Evolutionary conservation across 2,329 filamentous ascomycete species (phyloP).

Genomic region (Claviceps quebecensis): DNA sequence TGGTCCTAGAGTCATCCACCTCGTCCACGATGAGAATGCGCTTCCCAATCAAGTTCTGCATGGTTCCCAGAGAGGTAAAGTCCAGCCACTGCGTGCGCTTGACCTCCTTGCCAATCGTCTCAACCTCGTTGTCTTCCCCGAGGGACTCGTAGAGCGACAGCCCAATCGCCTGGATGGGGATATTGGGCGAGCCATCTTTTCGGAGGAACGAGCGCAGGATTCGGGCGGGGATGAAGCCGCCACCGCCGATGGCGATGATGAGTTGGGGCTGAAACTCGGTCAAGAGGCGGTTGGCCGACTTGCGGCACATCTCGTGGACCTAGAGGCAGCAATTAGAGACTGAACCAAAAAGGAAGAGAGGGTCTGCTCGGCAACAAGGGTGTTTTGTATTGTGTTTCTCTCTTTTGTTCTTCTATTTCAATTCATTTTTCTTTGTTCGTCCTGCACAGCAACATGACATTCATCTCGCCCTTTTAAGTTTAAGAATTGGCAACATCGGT

Average conservation of each 20-base stretch:
- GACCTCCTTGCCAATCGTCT: constrained; percentile 81
- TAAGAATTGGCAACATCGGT: too few relatives aligned
- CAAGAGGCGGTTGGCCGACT: constrained; percentile 68
- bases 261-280: constrained; percentile 80
- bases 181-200: constrained; percentile 73
- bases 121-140: constrained; percentile 37
- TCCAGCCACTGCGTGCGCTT: constrained; percentile 98
- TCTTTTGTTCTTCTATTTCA: too few relatives aligned
- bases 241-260: constrained; percentile 96
- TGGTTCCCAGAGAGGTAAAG: constrained; percentile 64
- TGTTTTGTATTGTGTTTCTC: not conserved
- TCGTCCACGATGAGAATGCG: constrained; percentile 87
- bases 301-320: constrained; percentile 96
- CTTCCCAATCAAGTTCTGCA: constrained; percentile 82
- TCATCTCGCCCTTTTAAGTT: too few relatives aligned
- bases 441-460: too few relatives aligned
- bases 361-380: not conserved
- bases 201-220: constrained; percentile 98
- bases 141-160: constrained; percentile 93
- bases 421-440: too few relatives aligned
- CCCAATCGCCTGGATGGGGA: constrained; percentile 97
- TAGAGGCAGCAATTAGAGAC: constrained; percentile 21
- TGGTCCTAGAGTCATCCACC: constrained; percentile 90
- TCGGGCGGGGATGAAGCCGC: constrained; percentile 90
- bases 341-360: not conserved